Percentiles rank a stretch among this genome's conserved stretches.
Conservation (phyloP, 2,329 filamentous ascomycete genomes). For the Phoma herbarum region DNA sequence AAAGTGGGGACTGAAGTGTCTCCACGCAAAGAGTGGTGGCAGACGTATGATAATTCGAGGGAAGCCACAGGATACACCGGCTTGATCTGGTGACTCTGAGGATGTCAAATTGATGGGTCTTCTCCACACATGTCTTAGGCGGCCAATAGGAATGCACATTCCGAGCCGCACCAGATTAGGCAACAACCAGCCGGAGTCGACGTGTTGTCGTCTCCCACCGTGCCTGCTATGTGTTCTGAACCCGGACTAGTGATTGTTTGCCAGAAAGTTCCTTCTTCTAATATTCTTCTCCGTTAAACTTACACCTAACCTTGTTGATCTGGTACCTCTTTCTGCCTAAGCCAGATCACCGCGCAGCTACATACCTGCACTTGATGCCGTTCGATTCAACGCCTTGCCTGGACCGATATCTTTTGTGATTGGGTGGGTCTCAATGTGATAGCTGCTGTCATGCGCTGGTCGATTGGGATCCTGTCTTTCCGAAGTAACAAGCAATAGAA, state of each 20-base stretch:
- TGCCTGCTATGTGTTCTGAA: not conserved
- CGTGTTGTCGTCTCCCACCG: not conserved
- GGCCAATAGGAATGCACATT: not conserved
- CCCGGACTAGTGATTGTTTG: not conserved
- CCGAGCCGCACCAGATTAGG: not conserved
- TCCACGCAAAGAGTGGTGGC: not conserved
- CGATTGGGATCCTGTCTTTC: too few relatives aligned
- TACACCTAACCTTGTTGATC: too few relatives aligned
- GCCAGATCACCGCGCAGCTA: too few relatives aligned
- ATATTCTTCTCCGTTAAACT: not conserved
- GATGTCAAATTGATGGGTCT: not conserved
- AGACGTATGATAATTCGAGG: not conserved
- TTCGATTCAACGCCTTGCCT: too few relatives aligned
- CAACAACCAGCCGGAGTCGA: not conserved
- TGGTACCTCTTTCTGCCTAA: too few relatives aligned
- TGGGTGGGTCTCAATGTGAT: too few relatives aligned
- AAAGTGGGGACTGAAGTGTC: not conserved
- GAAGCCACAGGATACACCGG: not conserved
- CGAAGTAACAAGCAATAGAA: too few relatives aligned
- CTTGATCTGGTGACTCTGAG: not conserved
- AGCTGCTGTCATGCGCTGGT: too few relatives aligned
- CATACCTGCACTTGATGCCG: too few relatives aligned
- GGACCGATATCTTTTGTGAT: too few relatives aligned
- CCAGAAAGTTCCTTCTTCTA: not conserved
- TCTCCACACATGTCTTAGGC: not conserved